phyloP scores from a whole-genome alignment of 2,329 filamentous ascomycete genomes.

The Penicillium occitanis region DNA sequence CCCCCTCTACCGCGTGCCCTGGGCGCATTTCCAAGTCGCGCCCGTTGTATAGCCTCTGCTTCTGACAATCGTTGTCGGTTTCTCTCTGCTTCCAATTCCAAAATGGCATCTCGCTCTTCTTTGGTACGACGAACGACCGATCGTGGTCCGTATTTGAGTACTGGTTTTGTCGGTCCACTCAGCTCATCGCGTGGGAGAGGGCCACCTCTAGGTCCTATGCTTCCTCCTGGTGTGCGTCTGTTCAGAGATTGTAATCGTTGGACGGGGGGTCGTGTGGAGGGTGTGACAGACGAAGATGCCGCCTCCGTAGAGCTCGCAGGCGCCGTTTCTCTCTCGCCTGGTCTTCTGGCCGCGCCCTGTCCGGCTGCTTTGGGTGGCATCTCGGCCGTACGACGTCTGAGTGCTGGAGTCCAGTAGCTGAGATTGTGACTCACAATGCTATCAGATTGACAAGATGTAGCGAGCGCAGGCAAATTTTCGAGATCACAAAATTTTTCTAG shows the following conservation, averaged over 20 bases:
- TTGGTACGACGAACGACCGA: slow-evolving; percentile 45
- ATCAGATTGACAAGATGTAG: neutral
- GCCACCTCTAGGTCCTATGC: slow-evolving; percentile 34
- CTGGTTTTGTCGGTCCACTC: slow-evolving; percentile 36
- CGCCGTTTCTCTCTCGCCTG: slow-evolving; percentile 8
- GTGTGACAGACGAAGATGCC: slow-evolving; percentile 21
- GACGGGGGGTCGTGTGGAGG: slow-evolving; percentile 34
- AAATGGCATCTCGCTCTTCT: slow-evolving; percentile 46
- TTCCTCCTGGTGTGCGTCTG: slow-evolving; percentile 38
- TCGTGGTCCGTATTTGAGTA: slow-evolving; percentile 46
- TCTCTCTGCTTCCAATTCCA: slow-evolving; percentile 44
- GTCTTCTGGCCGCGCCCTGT: slow-evolving; percentile 20
- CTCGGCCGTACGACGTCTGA: slow-evolving; percentile 4
- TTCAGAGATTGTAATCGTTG: slow-evolving; percentile 47
- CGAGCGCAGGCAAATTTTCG: neutral
- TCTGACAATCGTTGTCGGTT: slow-evolving; percentile 41
- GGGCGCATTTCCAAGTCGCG: slow-evolving; percentile 30
- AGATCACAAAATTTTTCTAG: neutral
- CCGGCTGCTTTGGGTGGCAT: slow-evolving; percentile 40
- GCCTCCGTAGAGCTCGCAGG: slow-evolving; percentile 22
- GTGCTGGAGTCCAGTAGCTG: neutral
- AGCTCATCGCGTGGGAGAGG: slow-evolving; percentile 27
- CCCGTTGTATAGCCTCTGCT: slow-evolving; percentile 41
- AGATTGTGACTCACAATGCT: neutral
- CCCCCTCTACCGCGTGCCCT: slow-evolving; percentile 34